These are phyloP conservation scores for Colletotrichum sp. DNA, from an alignment of 2,329 filamentous ascomycete species.

Conservation along the genomic window DNA sequence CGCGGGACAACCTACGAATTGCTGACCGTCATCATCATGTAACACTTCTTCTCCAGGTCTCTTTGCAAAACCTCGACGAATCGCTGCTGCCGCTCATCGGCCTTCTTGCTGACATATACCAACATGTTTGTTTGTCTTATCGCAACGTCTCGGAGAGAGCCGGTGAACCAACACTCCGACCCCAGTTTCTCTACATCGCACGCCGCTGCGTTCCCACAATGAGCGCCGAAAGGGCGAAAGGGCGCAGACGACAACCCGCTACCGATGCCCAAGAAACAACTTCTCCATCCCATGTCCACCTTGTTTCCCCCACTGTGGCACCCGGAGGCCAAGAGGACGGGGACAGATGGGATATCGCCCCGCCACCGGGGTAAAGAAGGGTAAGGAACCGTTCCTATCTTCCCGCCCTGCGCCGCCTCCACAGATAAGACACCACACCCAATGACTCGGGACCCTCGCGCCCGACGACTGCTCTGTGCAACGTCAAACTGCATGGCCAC, in stretches of 20 bases:
- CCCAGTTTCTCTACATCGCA: neutral
- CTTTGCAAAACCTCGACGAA: neutral
- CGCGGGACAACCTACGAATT: neutral
- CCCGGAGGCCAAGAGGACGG: constrained; percentile 12
- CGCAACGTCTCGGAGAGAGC: neutral
- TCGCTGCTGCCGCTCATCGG: neutral
- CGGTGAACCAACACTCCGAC: neutral
- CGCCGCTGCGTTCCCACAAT: neutral
- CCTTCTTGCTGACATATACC: neutral
- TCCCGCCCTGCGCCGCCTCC: constrained; percentile 1
- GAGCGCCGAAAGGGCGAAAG: neutral
- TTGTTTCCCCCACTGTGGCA: neutral
- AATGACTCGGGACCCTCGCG: constrained; percentile 4
- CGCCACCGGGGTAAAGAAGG: neutral
- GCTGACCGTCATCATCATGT: neutral
- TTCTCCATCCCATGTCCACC: neutral
- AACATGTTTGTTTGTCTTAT: neutral
- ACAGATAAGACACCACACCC: constrained; percentile 13
- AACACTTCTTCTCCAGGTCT: neutral
- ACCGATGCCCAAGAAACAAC: neutral
- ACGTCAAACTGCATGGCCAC: constrained; percentile 13
- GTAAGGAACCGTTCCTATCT: neutral
- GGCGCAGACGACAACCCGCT: neutral
- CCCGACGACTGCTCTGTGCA: neutral
- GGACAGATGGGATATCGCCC: constrained; percentile 7